Base-by-base conservation (phyloP, 1,284 basidiomycete genomes). In the Apiotrichum sp. region DNA sequence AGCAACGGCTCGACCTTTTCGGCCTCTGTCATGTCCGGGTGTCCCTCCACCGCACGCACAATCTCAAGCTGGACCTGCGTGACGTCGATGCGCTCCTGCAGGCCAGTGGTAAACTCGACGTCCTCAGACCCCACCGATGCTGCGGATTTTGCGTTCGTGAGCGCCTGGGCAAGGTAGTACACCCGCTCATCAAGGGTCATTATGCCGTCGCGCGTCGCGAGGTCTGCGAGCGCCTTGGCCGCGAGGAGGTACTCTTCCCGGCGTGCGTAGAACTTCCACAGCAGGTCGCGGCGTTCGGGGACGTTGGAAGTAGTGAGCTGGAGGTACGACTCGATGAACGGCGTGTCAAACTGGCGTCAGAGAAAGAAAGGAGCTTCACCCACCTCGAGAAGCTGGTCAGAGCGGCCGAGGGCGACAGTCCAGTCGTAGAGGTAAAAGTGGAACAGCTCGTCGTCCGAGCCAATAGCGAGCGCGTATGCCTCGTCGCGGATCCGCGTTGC, bases 211-310 rank as follows among this genome's bases (percentile, higher is more conserved):
- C 90, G 87, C 62, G 92, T 88, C 31, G 96, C 95, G 50, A 98
- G 78, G 31, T 83, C 81, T n/a, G 83, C 82, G 48, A 98, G 82
- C 3, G 96, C 87, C 70, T 89, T 85, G 2, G 95, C 93, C 1
- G 96, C 95, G 41, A 85, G 81, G 46, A 91, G 73, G 52, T 87
- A 87, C 62, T 90, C 86, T 0, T 88, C 87, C 65, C 89, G 87
- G 67, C 93, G 89, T 49, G 95, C 90, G 70, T 97, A 96, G 76
- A 89, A 95, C 70, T 97, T 91, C 95, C 96, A 98, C 4, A 98
- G 78, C 6, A 98, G 75, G 69, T 98, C 90, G 66, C 86, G 87
- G 70, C 95, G 89, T 63, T 88, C 71, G 38, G 69, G 66, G 0
- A 69, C 62, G 43, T 65, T 64, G 52, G 59, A 72, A 46, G 56